These are phyloP conservation scores for Pseudogymnoascus verrucosus DNA, from an alignment of 2,329 filamentous ascomycete species.

Conservation along the genomic window DNA sequence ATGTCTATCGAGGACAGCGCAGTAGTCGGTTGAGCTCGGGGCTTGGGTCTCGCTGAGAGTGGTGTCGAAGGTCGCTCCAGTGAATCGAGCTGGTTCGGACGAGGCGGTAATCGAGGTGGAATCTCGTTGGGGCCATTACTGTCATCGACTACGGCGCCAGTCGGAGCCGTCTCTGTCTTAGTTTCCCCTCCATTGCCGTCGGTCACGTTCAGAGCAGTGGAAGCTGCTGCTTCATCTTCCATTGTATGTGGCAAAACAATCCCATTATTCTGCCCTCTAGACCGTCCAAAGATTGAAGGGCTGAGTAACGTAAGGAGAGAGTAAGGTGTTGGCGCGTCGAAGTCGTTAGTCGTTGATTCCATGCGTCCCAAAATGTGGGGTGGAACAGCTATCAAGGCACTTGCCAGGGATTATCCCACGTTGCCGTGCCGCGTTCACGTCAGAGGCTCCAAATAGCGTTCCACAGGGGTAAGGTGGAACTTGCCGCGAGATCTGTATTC, in stretches of 20 bases:
- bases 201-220: background rate
- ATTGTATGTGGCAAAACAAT: slow-evolving; percentile 6
- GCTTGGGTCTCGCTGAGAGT: slow-evolving; percentile 9
- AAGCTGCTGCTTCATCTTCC: slow-evolving; percentile 6
- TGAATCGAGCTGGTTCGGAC: slow-evolving; percentile 10
- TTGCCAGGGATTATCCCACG: slow-evolving; percentile 5
- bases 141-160: background rate
- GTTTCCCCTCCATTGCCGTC: background rate
- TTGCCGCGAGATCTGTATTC: slow-evolving; percentile 6
- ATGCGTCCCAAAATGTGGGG: slow-evolving; percentile 20
- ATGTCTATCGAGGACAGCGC: slow-evolving; percentile 76
- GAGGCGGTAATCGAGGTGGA: slow-evolving; percentile 40
- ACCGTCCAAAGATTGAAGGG: slow-evolving; percentile 3
- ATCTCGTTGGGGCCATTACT: slow-evolving; percentile 27
- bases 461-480: slow-evolving; percentile 6
- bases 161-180: background rate
- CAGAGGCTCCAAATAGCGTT: slow-evolving; percentile 3
- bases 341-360: slow-evolving; percentile 12
- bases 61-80: background rate
- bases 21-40: slow-evolving; percentile 67
- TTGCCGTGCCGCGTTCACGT: background rate
- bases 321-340: slow-evolving; percentile 18
- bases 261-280: background rate
- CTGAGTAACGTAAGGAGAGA: slow-evolving; percentile 24
- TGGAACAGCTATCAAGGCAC: slow-evolving; percentile 1